Conservation (phyloP, 176 grass and related monocot species). For the Hordeum marinum region DNA sequence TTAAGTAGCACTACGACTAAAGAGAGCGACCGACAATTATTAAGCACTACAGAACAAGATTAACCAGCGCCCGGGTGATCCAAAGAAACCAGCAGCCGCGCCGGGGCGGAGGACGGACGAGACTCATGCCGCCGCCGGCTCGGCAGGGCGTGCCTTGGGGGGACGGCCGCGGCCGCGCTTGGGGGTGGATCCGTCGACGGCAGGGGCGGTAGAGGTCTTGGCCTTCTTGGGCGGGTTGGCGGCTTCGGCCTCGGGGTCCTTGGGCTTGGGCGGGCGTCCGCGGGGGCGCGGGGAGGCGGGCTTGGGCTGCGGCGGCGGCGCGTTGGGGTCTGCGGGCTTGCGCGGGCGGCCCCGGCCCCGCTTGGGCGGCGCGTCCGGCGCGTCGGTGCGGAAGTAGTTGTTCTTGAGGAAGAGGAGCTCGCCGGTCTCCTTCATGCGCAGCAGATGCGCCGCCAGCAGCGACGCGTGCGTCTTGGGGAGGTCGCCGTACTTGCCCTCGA, state of each 20-base stretch:
- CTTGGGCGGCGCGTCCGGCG: conserved; percentile 56
- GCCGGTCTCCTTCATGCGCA: conserved; percentile 86
- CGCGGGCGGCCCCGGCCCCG: conserved; percentile 72
- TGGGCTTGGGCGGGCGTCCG: conserved; percentile 62
- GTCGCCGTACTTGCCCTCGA: conserved; percentile 65
- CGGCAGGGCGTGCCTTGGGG: conserved; percentile 58
- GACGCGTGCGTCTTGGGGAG: conserved; percentile 56
- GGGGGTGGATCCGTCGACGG: conserved; percentile 12
- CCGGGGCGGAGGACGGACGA: too few species aligned
- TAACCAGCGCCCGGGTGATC: conserved; percentile 8
- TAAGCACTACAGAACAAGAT: background rate
- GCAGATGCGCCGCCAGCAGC: conserved; percentile 82
- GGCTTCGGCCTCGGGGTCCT: conserved; percentile 44
- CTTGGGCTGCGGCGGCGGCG: conserved; percentile 30
- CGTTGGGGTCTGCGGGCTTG: conserved; percentile 36
- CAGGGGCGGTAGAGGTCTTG: background rate
- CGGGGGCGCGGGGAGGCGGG: conserved; percentile 26
- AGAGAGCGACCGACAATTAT: background rate
- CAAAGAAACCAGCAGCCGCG: background rate
- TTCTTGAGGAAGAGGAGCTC: conserved; percentile 78
- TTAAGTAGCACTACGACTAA: conserved; percentile 1
- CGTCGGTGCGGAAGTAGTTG: conserved; percentile 59
- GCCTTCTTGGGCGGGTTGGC: conserved; percentile 65
- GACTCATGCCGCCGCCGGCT: conserved; percentile 35
- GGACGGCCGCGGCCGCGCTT: conserved; percentile 88